Evolutionary conservation across 805 yeast species (phyloP).

Genomic region (Kodamaea restingae): DNA sequence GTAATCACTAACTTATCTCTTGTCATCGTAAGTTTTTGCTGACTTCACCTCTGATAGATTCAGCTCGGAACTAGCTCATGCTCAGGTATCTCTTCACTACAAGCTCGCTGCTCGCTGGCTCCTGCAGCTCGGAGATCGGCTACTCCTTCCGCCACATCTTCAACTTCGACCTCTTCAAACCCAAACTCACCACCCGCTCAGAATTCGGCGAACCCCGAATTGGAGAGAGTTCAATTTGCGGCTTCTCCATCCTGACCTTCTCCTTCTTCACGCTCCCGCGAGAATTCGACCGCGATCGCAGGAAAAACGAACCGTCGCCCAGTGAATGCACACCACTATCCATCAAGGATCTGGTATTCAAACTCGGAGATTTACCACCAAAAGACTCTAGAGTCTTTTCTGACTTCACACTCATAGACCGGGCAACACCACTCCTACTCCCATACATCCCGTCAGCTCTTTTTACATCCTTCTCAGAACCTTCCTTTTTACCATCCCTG

Average conservation of each 20-base stretch:
- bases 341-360: no score
- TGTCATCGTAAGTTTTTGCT: no score
- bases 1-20: no score
- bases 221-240: slow-evolving; percentile 8
- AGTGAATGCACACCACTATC: no score
- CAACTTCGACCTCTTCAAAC: slow-evolving; percentile 13
- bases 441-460: no score
- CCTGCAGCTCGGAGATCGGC: not conserved
- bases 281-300: not conserved
- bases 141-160: slow-evolving; percentile 5
- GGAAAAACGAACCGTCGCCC: not conserved
- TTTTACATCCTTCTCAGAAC: not conserved
- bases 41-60: no score
- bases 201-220: slow-evolving; percentile 14
- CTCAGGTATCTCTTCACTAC: no score
- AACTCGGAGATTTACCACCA: no score
- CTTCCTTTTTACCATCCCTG: not conserved
- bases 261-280: not conserved
- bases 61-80: no score
- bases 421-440: no score
- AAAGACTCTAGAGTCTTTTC: no score
- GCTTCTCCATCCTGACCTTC: not conserved
- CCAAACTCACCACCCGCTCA: slow-evolving; percentile 8
- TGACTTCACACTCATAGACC: no score
- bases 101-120: slow-evolving; percentile 6